Evolutionary conservation across 75 land plant species (phyloP), one percentile per base, ranked within the genome.

Genomic region (Pinus tabuliformis): DNA sequence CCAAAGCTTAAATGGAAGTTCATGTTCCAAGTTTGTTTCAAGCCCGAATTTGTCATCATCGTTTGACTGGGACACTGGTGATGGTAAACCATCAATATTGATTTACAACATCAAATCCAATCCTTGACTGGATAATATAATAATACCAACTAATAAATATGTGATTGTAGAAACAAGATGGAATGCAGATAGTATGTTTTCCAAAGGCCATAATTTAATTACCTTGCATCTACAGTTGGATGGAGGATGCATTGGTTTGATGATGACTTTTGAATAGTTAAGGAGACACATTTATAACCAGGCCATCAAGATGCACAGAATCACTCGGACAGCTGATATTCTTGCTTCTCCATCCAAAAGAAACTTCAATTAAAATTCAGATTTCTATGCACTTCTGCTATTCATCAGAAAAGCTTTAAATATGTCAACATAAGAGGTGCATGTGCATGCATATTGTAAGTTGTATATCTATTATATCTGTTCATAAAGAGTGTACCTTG

Each of bases 401-500:
- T 39, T 1, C 3, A 66, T 66, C 45, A 37, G 71, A 66, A 39
- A n/a, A 66, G 52, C 22, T 66, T 39, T 9, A 49, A 49, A 49
- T 9, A 9, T 49, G 11, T 49, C 54, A 9, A 42, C 39, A 18
- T 45, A n/a, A 18, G 71, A 66, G 37, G 45, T 8, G 71, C 20
- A 66, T 39, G 22, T 7, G 49, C 37, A 66, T 66, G 71, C 9
- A 36, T 66, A 39, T 11, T 37, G 71, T 3, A 66, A 39, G n/a
- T 39, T 12, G n/a, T 65, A 66, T 33, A 9, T 66, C 71, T 68
- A 42, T 68, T 45, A 66, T 66, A 66, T n/a, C 13, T 37, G 71
- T 42, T 37, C 7, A 9, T 42, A 39, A 45, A 20, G 36, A 18
- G 22, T 42, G 21, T 68, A 68, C 71, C 71, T 7, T 68, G 52